A percentile compares a stretch with the other conserved stretches of the same genome.
phyloP scores from a whole-genome alignment of 805 yeast genomes.

The Cyberlindnera euphorbiae region DNA sequence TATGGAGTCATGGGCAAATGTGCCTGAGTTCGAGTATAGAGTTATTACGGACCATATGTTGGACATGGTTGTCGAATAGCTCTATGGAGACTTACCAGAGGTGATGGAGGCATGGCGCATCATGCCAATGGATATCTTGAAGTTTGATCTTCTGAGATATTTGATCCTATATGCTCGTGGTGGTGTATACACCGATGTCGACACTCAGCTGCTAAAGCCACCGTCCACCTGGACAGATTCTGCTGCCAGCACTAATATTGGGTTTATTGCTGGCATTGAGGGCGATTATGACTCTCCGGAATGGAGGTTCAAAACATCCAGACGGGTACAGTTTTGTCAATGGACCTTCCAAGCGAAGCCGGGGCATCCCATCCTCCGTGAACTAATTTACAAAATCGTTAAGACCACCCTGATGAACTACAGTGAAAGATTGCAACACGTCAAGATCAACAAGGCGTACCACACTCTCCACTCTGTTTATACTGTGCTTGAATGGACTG shows the following conservation, averaged over 20 bases:
- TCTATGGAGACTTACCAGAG: slow-evolving; percentile 43
- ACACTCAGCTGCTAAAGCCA: slow-evolving; percentile 41
- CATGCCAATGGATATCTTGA: slow-evolving; percentile 49
- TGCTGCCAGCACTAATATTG: slow-evolving; percentile 34
- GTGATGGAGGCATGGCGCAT: slow-evolving; percentile 44
- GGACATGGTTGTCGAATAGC: slow-evolving; percentile 30
- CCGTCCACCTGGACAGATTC: slow-evolving; percentile 52
- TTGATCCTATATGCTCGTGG: slow-evolving; percentile 49
- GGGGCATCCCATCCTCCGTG: slow-evolving; percentile 59
- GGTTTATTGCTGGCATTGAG: slow-evolving; percentile 52
- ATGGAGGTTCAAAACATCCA: slow-evolving; percentile 48
- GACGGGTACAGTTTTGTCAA: slow-evolving; percentile 59
- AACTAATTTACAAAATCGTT: slow-evolving; percentile 49
- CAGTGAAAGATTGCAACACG: slow-evolving; percentile 23
- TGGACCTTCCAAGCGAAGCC: slow-evolving; percentile 58
- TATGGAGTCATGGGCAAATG: slow-evolving; percentile 19
- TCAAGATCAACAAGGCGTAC: slow-evolving; percentile 27
- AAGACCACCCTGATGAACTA: slow-evolving; percentile 43
- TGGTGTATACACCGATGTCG: slow-evolving; percentile 59
- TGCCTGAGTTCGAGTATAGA: slow-evolving; percentile 11
- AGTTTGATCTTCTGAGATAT: slow-evolving; percentile 53
- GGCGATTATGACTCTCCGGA: slow-evolving; percentile 47
- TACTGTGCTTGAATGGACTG: slow-evolving; percentile 56
- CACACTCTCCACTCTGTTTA: slow-evolving; percentile 52
- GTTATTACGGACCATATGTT: slow-evolving; percentile 39